Base-by-base conservation (phyloP, 225 moss, liverwort and hornwort species). In the Takakia lepidozioides region DNA sequence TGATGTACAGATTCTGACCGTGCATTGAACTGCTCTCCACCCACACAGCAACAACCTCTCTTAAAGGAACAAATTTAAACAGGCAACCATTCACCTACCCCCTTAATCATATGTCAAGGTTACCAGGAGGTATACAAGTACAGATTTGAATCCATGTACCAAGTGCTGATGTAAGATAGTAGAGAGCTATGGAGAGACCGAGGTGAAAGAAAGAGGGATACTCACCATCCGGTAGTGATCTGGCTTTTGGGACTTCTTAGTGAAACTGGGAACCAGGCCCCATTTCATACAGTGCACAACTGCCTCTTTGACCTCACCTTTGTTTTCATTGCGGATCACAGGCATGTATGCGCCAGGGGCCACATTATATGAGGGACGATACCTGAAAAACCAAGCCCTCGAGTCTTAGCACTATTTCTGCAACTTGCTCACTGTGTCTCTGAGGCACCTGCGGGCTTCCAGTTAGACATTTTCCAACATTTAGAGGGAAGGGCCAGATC, bases 231-330 rank as follows among this genome's bases (percentile, higher is more conserved):
- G 85, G 50, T 73, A 98, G 44, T 85, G 82, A 58, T 98, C 91
- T 42, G 71, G 95, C 59, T 55, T 91, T 61, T 98, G 87, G 17
- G 72, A 65, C 61, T 78, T 85, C 49, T 78, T 98, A 8, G 91
- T 73, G 39, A 87, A 98, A 68, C 87, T 91, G 47, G 95, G 95
- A 37, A 98, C 58, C 20, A 98, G 80, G 27, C 95, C 95, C 95
- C 95, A 98, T 65, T 73, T 85, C 95, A 98, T 98, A 61, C 80
- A 85, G 3, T 98, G 85, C 56, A 98, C 95, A 48, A 91, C 80
- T 37, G 78, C 70, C 55, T 87, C 85, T 48, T 55, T 60, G 9
- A 63, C 44, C 15, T 66, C 68, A n/a, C 65, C 73, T 46, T 65
- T 37, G 60, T 56, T 30, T 62, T 68, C 75, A 45, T 68, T 63